A percentile compares a stretch with the other conserved stretches of the same genome.
Evolutionary conservation across 192 early-diverging fungal species (phyloP).

Genomic region (Coemansia sp.): DNA sequence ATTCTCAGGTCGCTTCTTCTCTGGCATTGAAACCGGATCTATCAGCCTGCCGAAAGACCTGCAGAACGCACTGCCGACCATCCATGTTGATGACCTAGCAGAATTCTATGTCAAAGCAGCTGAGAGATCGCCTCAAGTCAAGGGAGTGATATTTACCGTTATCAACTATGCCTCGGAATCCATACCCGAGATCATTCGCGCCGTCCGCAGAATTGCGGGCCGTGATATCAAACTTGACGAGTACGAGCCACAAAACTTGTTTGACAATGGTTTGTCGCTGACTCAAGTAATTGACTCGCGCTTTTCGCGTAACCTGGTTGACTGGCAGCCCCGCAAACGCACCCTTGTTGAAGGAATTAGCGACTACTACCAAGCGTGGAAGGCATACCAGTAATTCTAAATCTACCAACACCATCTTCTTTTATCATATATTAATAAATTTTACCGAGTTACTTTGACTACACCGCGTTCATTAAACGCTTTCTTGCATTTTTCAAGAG

Average conservation of each 20-base stretch:
- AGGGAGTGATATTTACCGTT: conserved; percentile 3
- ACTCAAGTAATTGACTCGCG: conserved; percentile 14
- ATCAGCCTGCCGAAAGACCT: conserved; percentile 8
- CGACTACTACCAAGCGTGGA: conserved; percentile 13
- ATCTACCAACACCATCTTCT: too few species aligned
- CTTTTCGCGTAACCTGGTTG: background rate
- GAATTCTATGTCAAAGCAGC: conserved; percentile 13
- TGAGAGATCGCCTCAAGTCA: conserved; percentile 6
- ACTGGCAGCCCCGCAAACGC: conserved; percentile 17
- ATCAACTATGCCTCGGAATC: conserved; percentile 11
- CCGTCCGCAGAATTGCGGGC: conserved; percentile 5
- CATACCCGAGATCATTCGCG: conserved; percentile 5
- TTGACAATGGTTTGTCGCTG: conserved; percentile 3
- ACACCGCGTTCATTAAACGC: conserved; percentile 17
- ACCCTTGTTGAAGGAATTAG: conserved; percentile 9
- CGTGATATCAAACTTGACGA: conserved; percentile 7
- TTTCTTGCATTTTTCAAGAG: conserved; percentile 24
- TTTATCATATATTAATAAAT: too few species aligned
- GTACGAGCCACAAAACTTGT: conserved; percentile 1
- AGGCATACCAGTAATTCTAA: conserved; percentile 1
- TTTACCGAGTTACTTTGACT: background rate
- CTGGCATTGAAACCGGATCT: conserved; percentile 3
- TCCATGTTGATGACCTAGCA: conserved; percentile 15
- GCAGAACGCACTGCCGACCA: conserved; percentile 13
- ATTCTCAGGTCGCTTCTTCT: conserved; percentile 4